Base-by-base conservation (phyloP, 345 rosid species). In the Acer campestre region DNA sequence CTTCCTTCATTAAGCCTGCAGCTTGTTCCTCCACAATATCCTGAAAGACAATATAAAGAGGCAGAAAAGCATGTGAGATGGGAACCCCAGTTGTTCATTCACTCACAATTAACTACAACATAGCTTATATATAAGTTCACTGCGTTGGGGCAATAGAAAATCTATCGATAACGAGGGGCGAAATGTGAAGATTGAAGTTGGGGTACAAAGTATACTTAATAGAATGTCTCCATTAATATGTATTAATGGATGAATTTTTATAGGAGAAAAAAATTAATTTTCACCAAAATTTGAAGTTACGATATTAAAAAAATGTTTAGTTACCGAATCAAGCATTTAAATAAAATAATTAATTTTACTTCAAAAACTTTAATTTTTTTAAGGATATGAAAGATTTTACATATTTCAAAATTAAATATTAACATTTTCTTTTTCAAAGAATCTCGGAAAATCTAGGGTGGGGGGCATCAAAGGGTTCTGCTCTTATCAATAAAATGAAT, bases 1-100 rank as follows among this genome's bases (percentile, higher is more conserved):
- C 98, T 79, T 95, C 99, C 75, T 86, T 88, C 98, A 95, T 95
- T 79, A 95, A 80, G 31, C 96, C 95, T 22, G 94, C 94, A 76
- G 93, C 92, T 89, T 92, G 80, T 85, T 89, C 88, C 90, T 95
- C 98, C 73, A 95, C 92, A 1, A 83, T 79, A 55, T 88, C 94
- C 99, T 95, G 56, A 23, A 74, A 74, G 65, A 58, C 71, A 44
- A 17, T 38, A 64, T 9, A 51, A 64, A 29, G 10, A n/a, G 10
- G 35, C 31, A 22, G 62, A 59, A 59, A 72, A 5, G 5, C 63
- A n/a, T 5, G 12, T 46, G 63, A 12, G 46, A 74, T 46, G 18
- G n/a, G 17, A 74, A 74, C 14, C 77, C 13, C 77, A 25, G 18
- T 23, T 23, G 25, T 44, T 42, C 51, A 73, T 27, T n/a, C 20